Evolutionary conservation across 352 stramenopile genomes (phyloP), one percentile per base, ranked within the genome.

Genomic region (Elongisporangium senticosum): DNA sequence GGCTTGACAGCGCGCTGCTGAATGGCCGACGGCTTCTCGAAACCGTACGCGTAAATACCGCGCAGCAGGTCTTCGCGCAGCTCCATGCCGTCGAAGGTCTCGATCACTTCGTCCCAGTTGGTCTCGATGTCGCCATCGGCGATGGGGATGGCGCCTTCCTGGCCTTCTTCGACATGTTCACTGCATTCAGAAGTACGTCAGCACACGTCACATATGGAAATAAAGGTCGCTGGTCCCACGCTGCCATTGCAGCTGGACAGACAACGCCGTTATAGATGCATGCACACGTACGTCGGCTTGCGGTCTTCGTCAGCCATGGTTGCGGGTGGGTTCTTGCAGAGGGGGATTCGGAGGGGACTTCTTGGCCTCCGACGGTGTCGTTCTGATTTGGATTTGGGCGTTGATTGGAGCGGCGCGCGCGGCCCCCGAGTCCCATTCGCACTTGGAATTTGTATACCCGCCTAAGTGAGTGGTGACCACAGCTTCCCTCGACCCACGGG

Each of bases 31-130:
- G 98, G 98, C 82, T 99, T 99, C 78, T 99, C 98, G 71, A 99
- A 99, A 96, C 98, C 98, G 80, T 99, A 99, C 15, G 96, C 96
- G 80, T 99, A 99, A 72, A 99, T 99, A 58, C 98, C 98, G 64
- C 97, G 88, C 26, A 99, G 91, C 49, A 99, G 82, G 72, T 99
- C 96, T 73, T 99, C 96, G 51, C 95, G 93, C 55, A 99, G 77
- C 37, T 98, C 92, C 96, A 99, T 99, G 65, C 79, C 95, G 74
- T 99, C 97, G 74, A 99, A 99, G 20, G 90, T 97, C 68, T 99
- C 93, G 64, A 99, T 98, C 39, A 96, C 89, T 75, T 99, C 96
- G 65, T 99, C 95, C 96, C 96, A 99, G 85, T 99, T 99, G 61
- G 96, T 98, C 68, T 98, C 91, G 67, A 99, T 97, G 77, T 98